phyloP scores from a whole-genome alignment of 139 green algal species.

The Chlorella vulgaris region DNA sequence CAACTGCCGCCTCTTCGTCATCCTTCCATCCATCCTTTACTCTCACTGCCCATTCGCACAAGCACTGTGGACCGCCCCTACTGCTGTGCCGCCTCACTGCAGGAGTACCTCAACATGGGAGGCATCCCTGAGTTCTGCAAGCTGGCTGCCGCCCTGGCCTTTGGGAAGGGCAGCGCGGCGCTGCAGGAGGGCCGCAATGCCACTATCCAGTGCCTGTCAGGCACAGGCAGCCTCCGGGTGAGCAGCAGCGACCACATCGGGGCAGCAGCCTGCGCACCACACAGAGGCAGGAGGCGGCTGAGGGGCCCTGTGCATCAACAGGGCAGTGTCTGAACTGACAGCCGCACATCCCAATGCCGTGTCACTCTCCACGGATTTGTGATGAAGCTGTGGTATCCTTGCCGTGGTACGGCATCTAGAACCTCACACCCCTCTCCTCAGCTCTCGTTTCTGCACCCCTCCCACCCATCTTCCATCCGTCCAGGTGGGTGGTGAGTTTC shows the following conservation, averaged over 20 bases:
- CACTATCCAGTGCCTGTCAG: conserved; percentile 90
- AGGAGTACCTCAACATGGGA: conserved; percentile 87
- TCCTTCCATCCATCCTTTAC: too few relatives aligned
- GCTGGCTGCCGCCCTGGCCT: conserved; percentile 68
- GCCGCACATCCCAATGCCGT: too few relatives aligned
- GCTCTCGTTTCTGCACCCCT: background rate
- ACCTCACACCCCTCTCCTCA: background rate
- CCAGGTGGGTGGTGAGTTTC: conserved; percentile 79
- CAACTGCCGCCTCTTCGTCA: too few relatives aligned
- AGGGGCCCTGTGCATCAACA: too few relatives aligned
- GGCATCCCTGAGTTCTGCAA: conserved; percentile 88
- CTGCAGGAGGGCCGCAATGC: conserved; percentile 72
- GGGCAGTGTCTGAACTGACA: too few relatives aligned
- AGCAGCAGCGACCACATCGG: background rate
- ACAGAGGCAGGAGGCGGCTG: too few relatives aligned
- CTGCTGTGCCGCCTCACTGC: conserved; percentile 60
- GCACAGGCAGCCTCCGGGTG: conserved; percentile 91
- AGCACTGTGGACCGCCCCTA: too few relatives aligned
- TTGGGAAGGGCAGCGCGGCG: conserved; percentile 69
- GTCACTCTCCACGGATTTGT: too few relatives aligned
- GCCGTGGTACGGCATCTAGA: too few relatives aligned
- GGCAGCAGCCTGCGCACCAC: too few relatives aligned
- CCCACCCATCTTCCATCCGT: background rate
- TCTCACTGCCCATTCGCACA: too few relatives aligned
- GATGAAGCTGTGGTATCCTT: too few relatives aligned